A percentile compares a stretch with the other conserved stretches of the same genome.
Conservation (phyloP, 192 early-diverging fungal genomes). For the Backusella sp. region DNA sequence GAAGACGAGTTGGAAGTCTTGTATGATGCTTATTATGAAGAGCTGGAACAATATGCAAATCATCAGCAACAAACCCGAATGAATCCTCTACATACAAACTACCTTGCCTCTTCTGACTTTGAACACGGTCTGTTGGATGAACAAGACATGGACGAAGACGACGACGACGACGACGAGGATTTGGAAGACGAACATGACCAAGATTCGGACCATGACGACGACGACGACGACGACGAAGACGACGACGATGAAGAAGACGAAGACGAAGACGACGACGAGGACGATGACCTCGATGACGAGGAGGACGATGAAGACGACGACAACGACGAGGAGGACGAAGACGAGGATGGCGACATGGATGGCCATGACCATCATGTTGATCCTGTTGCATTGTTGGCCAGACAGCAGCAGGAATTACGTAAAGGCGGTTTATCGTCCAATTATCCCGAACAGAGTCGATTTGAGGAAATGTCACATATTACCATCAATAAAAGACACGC, state of each 20-base stretch:
- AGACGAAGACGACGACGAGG: constrained; percentile 42
- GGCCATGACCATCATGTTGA: too few relatives aligned
- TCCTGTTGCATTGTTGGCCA: neutral
- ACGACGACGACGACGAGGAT: constrained; percentile 43
- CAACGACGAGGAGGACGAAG: neutral
- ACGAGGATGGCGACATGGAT: neutral
- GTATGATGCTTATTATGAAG: constrained; percentile 88
- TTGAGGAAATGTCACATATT: neutral
- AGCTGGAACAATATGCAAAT: constrained; percentile 83
- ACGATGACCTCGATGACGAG: neutral
- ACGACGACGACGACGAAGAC: constrained; percentile 58
- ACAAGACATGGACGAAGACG: constrained; percentile 31
- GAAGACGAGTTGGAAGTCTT: constrained; percentile 83
- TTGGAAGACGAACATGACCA: constrained; percentile 47
- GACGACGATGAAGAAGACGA: constrained; percentile 38
- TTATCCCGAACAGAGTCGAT: constrained; percentile 3
- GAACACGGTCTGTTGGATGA: constrained; percentile 39
- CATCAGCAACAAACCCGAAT: constrained; percentile 53
- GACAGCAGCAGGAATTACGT: neutral
- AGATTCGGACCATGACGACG: constrained; percentile 52
- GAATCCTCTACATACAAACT: neutral
- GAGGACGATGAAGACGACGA: neutral
- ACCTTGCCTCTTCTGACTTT: neutral
- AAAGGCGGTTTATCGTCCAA: neutral
- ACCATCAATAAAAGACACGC: neutral